These are phyloP conservation scores for Cladobotryum mycophilum DNA, from an alignment of 2,329 filamentous ascomycete genomes.

Conservation along the genomic window DNA sequence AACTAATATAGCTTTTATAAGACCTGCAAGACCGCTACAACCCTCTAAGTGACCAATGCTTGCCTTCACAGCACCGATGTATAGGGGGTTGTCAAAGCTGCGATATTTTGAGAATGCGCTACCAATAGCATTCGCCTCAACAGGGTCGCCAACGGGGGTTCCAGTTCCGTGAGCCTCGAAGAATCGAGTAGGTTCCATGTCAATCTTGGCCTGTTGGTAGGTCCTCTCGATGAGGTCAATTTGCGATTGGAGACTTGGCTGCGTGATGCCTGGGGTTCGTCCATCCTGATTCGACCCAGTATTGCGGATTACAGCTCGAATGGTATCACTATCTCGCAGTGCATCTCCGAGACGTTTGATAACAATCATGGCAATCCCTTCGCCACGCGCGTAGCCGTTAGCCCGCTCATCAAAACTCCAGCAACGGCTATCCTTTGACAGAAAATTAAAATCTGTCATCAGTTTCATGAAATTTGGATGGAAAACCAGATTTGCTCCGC, in stretches of 20 bases:
- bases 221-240: conserved; percentile 1
- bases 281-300: conserved; percentile 4
- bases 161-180: conserved; percentile 3
- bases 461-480: conserved; percentile 28
- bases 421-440: conserved; percentile 17
- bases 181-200: not conserved
- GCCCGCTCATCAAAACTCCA: conserved; percentile 1
- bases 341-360: not conserved
- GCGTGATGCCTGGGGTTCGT: not conserved
- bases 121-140: conserved; percentile 38
- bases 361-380: not conserved
- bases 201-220: not conserved
- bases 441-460: conserved; percentile 33
- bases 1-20: conserved; percentile 24
- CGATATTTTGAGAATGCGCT: conserved; percentile 18
- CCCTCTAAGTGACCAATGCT: conserved; percentile 18
- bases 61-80: conserved; percentile 9
- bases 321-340: not conserved
- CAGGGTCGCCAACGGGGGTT: conserved; percentile 14
- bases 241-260: not conserved
- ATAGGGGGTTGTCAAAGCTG: not conserved
- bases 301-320: not conserved
- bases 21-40: conserved; percentile 22
- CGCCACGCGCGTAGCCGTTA: conserved; percentile 6
- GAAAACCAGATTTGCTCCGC: conserved; percentile 1